Evolutionary conservation across 1,284 basidiomycete genomes (phyloP).

Genomic region (Cryptococcus sp.): DNA sequence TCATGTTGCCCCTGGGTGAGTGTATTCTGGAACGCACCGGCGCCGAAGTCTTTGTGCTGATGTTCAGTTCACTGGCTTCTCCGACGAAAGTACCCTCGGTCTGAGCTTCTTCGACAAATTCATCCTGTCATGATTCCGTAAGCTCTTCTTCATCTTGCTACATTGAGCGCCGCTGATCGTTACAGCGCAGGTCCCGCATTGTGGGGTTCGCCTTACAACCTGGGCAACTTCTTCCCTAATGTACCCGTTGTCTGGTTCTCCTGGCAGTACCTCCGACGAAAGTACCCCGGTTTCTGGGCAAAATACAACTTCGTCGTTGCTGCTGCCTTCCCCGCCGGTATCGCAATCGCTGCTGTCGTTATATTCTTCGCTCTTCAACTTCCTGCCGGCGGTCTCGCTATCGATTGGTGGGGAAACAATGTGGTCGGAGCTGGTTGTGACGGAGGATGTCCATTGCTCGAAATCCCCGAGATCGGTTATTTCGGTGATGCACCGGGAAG

Average conservation of each 20-base stretch:
- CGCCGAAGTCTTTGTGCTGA: neutral
- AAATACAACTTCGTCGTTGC: constrained; percentile 44
- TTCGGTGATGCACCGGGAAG: no score
- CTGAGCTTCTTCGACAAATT: constrained; percentile 6
- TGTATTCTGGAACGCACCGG: neutral
- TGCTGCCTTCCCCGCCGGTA: constrained; percentile 43
- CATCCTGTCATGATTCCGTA: constrained; percentile 21
- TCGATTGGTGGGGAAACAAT: constrained; percentile 24
- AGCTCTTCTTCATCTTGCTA: no score
- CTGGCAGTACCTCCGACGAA: constrained; percentile 30
- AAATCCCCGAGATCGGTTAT: constrained; percentile 15
- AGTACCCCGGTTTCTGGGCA: constrained; percentile 41
- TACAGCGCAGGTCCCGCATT: constrained; percentile 7
- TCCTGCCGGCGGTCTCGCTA: constrained; percentile 12
- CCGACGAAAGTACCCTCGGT: neutral
- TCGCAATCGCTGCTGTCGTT: constrained; percentile 37
- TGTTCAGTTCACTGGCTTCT: neutral
- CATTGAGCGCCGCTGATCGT: no score
- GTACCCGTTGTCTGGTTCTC: constrained; percentile 28
- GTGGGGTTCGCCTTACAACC: constrained; percentile 27
- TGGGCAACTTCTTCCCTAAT: constrained; percentile 36
- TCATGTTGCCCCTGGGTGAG: constrained; percentile 62
- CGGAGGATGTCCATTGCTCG: constrained; percentile 7
- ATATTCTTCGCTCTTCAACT: constrained; percentile 35
- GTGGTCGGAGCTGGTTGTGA: constrained; percentile 14